Evolutionary conservation across 768 basidiomycete genomes (phyloP), one percentile per base, ranked within the genome.

Genomic region (Mrakia blollopis): DNA sequence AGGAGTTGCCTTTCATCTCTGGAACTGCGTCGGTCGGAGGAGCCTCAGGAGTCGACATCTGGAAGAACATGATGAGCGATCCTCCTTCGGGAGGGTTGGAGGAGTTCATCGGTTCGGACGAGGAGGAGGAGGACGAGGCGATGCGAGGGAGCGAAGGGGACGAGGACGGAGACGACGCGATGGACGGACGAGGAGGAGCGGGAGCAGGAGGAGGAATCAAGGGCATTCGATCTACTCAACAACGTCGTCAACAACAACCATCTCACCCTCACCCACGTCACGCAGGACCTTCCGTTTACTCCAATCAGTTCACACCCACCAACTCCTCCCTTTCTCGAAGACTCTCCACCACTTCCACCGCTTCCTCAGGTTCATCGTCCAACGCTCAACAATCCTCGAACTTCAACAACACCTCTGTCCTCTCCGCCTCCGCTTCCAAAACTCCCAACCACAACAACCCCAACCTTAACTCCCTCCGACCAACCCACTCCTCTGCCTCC

Each of bases 11-110:
- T 6, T 78, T 74, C 57, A 25, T 50, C 37, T 28, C 21, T 23
- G 28, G 73, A 28, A 35, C 57, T 3, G 28, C 52, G 54, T 18
- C 30, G 6, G 69, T n/a, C 32, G 50, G 25, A 28, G 63, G 52
- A 39, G 35, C 18, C 67, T 32, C 37, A 18, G 18, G 35, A n/a
- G 35, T 60, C 62, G 71, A 78, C 39, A 65, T 78, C 21, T 78
- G 77, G 77, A 63, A 74, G 73, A 47, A 65, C 54, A 78, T 78
- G 77, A 60, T 78, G 77, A 73, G 72, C 61, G 77, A 78, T 60
- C 77, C 77, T 37, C 74, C 74, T 3, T 41, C 37, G 25, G 74
- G 74, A 28, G 74, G 68, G 6, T 67, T 75, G 35, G 44, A 68
- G 44, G 74, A 75, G 52, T 28, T 39, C 18, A 50, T 52, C 61